Evolutionary conservation across 78 protist species (phyloP), one percentile per base, ranked within the genome.

Genomic region (Tieghemostelium lacteum): DNA sequence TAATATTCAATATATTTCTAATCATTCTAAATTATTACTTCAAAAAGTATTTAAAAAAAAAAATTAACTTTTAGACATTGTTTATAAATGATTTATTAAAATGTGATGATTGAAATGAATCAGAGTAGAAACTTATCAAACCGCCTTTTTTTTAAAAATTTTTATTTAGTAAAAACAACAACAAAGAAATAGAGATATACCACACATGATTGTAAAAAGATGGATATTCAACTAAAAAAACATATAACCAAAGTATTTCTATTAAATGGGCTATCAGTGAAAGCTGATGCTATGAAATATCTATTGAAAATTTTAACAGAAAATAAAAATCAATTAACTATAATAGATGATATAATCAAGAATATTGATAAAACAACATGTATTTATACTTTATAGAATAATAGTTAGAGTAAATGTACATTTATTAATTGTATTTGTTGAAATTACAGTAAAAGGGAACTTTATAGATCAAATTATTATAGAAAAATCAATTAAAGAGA

Each of bases 191-290:
- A 45, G n/a, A 45, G 10, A 14, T 45, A 10, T 45, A 31, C 22
- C 22, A 61, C 19, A 65, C 37, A 65, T 37, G 33, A 33, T 65
- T 37, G 19, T 33, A 39, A 19, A 22, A 57, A 5, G 50, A 83
- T 83, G 91, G 91, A 83, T 45, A 31, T 69, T 28, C 76, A 55
- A 69, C 60, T 39, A 40, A 83, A 83, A 26, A 83, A 83, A 40
- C 54, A 40, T 29, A 69, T 83, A 2, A 69, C 91, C 0, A 83
- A 83, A 58, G 24, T 58, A 67, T 83, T 83, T 45, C 42, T 52
- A 28, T 45, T 83, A 29, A 40, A 40, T 69, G 91, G 91, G 5
- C 31, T 83, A 17, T 31, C 71, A 17, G 20, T 69, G 0, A 83
- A 83, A 69, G 40, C 54, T 20, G 91, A 83, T 69, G 91, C 91